Evolutionary conservation across 2,329 filamentous ascomycete genomes (phyloP).

Genomic region (Xylaria sp.): DNA sequence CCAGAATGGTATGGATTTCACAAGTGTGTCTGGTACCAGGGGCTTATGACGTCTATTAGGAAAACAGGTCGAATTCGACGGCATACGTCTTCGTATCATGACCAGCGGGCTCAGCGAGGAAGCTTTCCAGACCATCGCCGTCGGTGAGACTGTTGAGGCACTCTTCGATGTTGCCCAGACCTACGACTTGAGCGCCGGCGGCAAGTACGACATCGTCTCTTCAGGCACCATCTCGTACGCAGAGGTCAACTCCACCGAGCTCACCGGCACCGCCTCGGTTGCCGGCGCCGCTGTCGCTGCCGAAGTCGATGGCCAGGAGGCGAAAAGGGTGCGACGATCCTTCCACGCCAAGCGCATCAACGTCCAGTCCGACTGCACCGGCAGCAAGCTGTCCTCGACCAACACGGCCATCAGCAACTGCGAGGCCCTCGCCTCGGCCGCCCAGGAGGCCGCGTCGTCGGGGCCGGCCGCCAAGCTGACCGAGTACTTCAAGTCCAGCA

Average conservation of each 20-base stretch:
- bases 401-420: constrained; percentile 58
- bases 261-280: constrained; percentile 59
- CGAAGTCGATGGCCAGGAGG: constrained; percentile 58
- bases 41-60: constrained; percentile 34
- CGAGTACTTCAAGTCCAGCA: constrained; percentile 67
- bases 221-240: constrained; percentile 61
- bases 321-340: constrained; percentile 47
- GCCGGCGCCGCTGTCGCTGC: constrained; percentile 61
- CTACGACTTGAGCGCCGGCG: constrained; percentile 55
- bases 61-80: constrained; percentile 52
- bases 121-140: constrained; percentile 53
- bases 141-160: constrained; percentile 53
- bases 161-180: constrained; percentile 59
- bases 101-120: constrained; percentile 48
- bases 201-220: constrained; percentile 58
- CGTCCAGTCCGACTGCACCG: constrained; percentile 57
- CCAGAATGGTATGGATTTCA: constrained; percentile 44
- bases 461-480: constrained; percentile 53
- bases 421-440: constrained; percentile 53
- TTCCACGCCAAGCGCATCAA: constrained; percentile 30
- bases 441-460: constrained; percentile 53
- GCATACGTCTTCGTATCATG: constrained; percentile 54
- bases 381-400: constrained; percentile 48
- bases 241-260: constrained; percentile 51
- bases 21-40: background rate